Evolutionary conservation across 177 flowering plant genomes (phyloP).

Genomic region (Tripterygium wilfordii): DNA sequence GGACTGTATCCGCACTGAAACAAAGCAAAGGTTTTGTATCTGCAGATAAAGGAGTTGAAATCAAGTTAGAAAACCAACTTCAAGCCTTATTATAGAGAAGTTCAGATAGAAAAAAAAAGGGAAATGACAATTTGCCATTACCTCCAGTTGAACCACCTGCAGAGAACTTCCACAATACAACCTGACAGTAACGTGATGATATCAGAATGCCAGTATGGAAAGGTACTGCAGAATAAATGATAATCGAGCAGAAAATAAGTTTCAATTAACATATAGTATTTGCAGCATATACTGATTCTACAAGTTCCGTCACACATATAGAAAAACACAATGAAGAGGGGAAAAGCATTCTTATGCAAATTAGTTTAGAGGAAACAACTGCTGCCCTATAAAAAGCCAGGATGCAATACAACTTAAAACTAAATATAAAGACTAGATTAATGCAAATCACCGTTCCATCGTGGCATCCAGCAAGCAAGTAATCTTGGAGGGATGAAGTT

Average conservation of each 20-base stretch:
- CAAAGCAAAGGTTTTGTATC: slow-evolving; percentile 86
- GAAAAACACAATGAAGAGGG: too few species aligned
- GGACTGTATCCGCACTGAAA: slow-evolving; percentile 84
- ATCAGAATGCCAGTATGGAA: too few species aligned
- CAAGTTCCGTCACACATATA: too few species aligned
- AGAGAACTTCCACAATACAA: slow-evolving; percentile 90
- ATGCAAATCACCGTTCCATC: slow-evolving; percentile 74
- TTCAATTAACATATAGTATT: too few species aligned
- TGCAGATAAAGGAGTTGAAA: slow-evolving; percentile 27
- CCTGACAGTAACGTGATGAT: slow-evolving; percentile 35
- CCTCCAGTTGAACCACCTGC: slow-evolving; percentile 43
- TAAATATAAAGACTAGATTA: neutral
- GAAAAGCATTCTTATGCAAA: too few species aligned
- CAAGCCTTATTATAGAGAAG: neutral
- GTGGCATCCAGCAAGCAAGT: slow-evolving; percentile 87
- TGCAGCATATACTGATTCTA: too few species aligned
- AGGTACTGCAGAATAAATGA: neutral
- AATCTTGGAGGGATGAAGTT: slow-evolving; percentile 53
- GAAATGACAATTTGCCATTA: slow-evolving; percentile 15
- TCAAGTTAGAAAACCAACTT: neutral
- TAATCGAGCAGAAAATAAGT: too few species aligned
- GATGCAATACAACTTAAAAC: neutral
- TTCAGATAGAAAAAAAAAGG: neutral
- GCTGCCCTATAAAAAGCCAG: too few species aligned
- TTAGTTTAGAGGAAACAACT: too few species aligned